These are phyloP conservation scores for Boletus smithii DNA, from an alignment of 1,284 basidiomycete genomes.

Conservation along the genomic window DNA sequence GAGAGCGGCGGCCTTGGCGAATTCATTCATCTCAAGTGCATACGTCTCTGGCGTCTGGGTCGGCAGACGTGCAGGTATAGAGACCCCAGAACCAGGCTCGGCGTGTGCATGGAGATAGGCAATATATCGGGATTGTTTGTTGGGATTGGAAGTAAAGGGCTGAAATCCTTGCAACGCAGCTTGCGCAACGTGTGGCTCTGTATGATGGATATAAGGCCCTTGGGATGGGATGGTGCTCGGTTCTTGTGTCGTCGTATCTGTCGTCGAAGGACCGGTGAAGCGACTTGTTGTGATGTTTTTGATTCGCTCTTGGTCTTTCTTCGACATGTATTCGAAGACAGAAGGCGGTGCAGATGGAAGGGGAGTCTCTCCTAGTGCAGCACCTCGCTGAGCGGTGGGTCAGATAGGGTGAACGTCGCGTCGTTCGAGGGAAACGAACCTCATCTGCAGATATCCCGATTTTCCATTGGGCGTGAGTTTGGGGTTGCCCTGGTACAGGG, in stretches of 20 bases:
- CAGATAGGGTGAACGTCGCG: neutral
- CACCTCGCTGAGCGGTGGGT: slow-evolving; percentile 59
- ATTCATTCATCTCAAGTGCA: slow-evolving; percentile 82
- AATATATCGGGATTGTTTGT: slow-evolving; percentile 84
- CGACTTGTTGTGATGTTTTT: slow-evolving; percentile 52
- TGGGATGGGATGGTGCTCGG: slow-evolving; percentile 26
- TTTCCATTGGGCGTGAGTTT: slow-evolving; percentile 50
- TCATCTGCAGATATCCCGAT: slow-evolving; percentile 63
- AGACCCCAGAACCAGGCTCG: slow-evolving; percentile 38
- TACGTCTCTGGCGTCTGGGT: slow-evolving; percentile 66
- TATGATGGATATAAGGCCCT: slow-evolving; percentile 52
- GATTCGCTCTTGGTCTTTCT: slow-evolving; percentile 85
- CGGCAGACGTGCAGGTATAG: slow-evolving; percentile 45
- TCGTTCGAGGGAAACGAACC: slow-evolving; percentile 40
- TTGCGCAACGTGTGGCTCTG: slow-evolving; percentile 77
- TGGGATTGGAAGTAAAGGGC: slow-evolving; percentile 77
- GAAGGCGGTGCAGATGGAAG: slow-evolving; percentile 70
- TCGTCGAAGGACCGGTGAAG: slow-evolving; percentile 24
- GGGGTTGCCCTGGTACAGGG: slow-evolving; percentile 24
- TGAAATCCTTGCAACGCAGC: slow-evolving; percentile 88
- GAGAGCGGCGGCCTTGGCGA: slow-evolving; percentile 80
- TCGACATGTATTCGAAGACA: slow-evolving; percentile 90
- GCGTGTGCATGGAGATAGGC: slow-evolving; percentile 79
- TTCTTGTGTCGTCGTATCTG: slow-evolving; percentile 21
- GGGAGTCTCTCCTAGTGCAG: slow-evolving; percentile 77